These are phyloP conservation scores for Hypoxylon fragiforme DNA, from an alignment of 495 filamentous ascomycete species.

Conservation along the genomic window DNA sequence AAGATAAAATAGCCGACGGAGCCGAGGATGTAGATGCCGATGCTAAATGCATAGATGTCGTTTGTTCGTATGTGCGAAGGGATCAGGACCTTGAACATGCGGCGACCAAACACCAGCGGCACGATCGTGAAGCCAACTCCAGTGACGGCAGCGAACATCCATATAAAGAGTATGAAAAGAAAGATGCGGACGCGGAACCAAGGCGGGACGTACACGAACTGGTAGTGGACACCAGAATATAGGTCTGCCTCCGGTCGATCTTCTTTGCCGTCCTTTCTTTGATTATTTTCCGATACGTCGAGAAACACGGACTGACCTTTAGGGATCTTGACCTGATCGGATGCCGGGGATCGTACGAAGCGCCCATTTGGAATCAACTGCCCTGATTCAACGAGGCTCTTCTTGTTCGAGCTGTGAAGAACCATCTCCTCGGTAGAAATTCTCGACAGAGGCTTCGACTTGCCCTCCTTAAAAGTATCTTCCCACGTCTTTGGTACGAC, in stretches of 20 bases:
- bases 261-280: constrained; percentile 59
- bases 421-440: constrained; percentile 32
- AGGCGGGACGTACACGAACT: constrained; percentile 87
- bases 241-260: constrained; percentile 61
- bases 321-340: constrained; percentile 89
- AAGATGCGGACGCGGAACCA: constrained; percentile 78
- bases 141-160: constrained; percentile 90
- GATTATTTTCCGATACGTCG: constrained; percentile 72
- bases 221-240: constrained; percentile 72
- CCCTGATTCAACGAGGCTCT: constrained; percentile 46
- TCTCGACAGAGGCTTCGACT: constrained; percentile 35
- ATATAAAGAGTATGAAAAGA: constrained; percentile 85
- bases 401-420: constrained; percentile 29
- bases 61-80: constrained; percentile 73
- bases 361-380: constrained; percentile 67
- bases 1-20: constrained; percentile 60
- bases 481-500: constrained; percentile 47
- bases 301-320: constrained; percentile 82
- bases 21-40: constrained; percentile 79
- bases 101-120: constrained; percentile 81
- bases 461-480: constrained; percentile 45
- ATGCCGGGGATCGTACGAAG: constrained; percentile 87
- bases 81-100: constrained; percentile 68
- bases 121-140: constrained; percentile 85
- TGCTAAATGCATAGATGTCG: constrained; percentile 94